Conservation (phyloP, 176 grass and related monocot species). For the Olyra latifolia region DNA sequence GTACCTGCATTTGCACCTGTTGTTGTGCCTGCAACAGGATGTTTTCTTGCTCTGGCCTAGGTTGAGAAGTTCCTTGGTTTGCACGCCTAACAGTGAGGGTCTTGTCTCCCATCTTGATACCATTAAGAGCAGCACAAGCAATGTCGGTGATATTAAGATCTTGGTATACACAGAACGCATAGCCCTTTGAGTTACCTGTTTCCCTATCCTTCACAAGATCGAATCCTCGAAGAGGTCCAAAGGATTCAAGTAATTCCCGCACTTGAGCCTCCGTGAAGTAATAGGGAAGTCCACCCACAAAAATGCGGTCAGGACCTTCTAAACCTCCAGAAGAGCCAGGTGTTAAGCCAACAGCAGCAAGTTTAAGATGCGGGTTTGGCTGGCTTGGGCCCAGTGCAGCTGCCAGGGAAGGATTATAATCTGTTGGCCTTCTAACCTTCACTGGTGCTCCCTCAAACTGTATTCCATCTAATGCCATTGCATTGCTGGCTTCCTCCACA, state of each 20-base stretch:
- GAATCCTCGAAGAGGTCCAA: slow-evolving; percentile 88
- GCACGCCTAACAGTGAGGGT: slow-evolving; percentile 93
- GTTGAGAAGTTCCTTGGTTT: slow-evolving; percentile 83
- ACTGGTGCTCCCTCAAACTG: slow-evolving; percentile 96
- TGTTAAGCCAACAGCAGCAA: slow-evolving; percentile 84
- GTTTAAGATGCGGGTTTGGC: slow-evolving; percentile 93
- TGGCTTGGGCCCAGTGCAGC: slow-evolving; percentile 92
- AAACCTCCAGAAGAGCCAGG: slow-evolving; percentile 90
- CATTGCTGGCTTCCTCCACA: slow-evolving; percentile 99
- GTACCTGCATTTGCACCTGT: slow-evolving; percentile 90
- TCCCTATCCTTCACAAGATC: slow-evolving; percentile 98
- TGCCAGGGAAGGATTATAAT: slow-evolving; percentile 96
- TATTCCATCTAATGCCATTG: slow-evolving; percentile 97
- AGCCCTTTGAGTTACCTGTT: slow-evolving; percentile 96
- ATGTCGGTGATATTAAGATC: slow-evolving; percentile 89
- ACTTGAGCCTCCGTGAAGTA: slow-evolving; percentile 98
- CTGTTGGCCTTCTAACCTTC: slow-evolving; percentile 89
- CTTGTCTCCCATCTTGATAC: slow-evolving; percentile 99
- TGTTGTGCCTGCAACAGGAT: slow-evolving; percentile 88
- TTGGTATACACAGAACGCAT: slow-evolving; percentile 97
- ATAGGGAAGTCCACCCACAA: slow-evolving; percentile 94
- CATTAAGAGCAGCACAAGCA: slow-evolving; percentile 97
- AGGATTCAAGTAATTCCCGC: slow-evolving; percentile 91
- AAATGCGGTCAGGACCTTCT: slow-evolving; percentile 95
- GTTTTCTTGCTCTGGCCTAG: slow-evolving; percentile 89